Evolutionary conservation across 202 grass and related monocot species (phyloP), one percentile per base, ranked within the genome.

Genomic region (Brachypodium distachyon): DNA sequence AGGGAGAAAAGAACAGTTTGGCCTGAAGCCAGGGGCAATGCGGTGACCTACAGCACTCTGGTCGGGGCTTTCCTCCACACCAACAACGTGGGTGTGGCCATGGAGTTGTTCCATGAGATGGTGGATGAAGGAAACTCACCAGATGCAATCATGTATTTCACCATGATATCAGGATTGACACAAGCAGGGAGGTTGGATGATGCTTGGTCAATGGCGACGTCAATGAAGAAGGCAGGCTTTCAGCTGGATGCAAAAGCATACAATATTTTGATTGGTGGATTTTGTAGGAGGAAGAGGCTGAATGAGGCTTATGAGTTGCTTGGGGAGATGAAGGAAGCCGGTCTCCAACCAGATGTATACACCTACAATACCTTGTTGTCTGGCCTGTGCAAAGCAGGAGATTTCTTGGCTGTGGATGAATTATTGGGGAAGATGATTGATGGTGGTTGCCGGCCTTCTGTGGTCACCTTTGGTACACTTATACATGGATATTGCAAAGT

Each of bases 291-390:
- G 73, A 92, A 87, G 29, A 86, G 51, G 59, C 59, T 97, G 23
- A 23, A n/a, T 13, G 77, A 92, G 69, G 91, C 91, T 56, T 4
- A 64, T 70, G 60, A 88, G 37, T n/a, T 94, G 64, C 64, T 88
- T 43, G 25, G 3, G 25, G 69, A 90, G 74, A 97, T 97, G 89
- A 70, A 82, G 23, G 80, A 81, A 36, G 56, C 62, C 36, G 82
- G 79, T 81, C 68, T 97, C 12, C 9, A 4, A 61, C 91, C 89
- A 67, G 89, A 94, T 63, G 85, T 90, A 27, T 84, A 19, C 80
- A 97, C 87, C 58, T 94, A 90, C 63, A 97, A 90, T 63, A 86
- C 82, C 77, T 84, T 94, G 40, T 62, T 97, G 49, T 90, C 89
- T 81, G 58, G 57, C 66, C 77, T 70, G 29, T 87, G 88, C 37